Percentiles rank a stretch among this genome's conserved stretches.
These are phyloP conservation scores for Agaricales sp. DNA, from an alignment of 1,284 basidiomycete species.

Conservation along the genomic window DNA sequence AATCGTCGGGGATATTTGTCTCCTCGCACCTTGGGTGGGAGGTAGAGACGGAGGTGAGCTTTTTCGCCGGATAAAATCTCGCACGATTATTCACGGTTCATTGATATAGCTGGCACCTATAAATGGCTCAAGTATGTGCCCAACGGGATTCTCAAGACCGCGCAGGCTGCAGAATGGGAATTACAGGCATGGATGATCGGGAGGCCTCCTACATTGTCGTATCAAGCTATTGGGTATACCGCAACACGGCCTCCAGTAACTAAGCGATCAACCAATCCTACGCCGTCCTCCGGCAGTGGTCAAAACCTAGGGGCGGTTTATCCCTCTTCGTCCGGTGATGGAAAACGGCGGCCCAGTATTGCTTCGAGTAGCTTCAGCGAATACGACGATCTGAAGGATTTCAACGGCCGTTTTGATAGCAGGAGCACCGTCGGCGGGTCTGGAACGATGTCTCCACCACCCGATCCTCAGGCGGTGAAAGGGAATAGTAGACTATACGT, in stretches of 20 bases:
- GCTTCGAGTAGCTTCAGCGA: constrained; percentile 65
- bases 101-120: constrained; percentile 67
- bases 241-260: constrained; percentile 30
- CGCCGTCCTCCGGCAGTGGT: constrained; percentile 18
- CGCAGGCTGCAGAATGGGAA: constrained; percentile 95
- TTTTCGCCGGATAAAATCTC: constrained; percentile 5
- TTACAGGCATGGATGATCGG: constrained; percentile 94
- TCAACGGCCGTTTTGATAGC: constrained; percentile 75
- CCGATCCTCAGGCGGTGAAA: constrained; percentile 18
- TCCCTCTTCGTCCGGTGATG: constrained; percentile 25
- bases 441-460: constrained; percentile 20
- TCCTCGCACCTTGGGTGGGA: constrained; percentile 96
- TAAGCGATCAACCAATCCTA: constrained; percentile 14
- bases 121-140: constrained; percentile 97
- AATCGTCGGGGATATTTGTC: constrained; percentile 76
- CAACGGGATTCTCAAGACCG: constrained; percentile 86
- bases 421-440: constrained; percentile 53
- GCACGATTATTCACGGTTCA: constrained; percentile 1
- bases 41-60: constrained; percentile 79
- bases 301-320: constrained; percentile 23
- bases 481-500: constrained; percentile 26
- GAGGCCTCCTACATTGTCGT: constrained; percentile 78
- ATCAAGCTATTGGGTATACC: constrained; percentile 70
- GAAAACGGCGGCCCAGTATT: constrained; percentile 44
- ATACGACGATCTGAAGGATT: constrained; percentile 76